These are phyloP conservation scores for Trichoderma hamatum DNA, from an alignment of 2,329 filamentous ascomycete species.

Conservation along the genomic window DNA sequence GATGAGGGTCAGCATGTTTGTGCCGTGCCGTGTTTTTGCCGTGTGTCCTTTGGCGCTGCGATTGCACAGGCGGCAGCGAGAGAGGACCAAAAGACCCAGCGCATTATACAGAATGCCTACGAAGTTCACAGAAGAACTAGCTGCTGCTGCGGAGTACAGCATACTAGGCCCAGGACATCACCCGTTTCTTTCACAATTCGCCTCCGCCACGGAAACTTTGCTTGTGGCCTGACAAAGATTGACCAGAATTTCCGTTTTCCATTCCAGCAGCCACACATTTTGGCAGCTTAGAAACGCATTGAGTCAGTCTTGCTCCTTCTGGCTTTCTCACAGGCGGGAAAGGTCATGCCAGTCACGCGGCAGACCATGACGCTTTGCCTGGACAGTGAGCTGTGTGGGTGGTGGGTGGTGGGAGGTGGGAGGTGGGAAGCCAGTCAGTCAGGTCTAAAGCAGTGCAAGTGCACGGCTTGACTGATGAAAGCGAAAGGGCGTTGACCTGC, in stretches of 20 bases:
- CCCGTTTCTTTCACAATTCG: constrained; percentile 6
- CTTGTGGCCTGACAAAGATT: constrained; percentile 22
- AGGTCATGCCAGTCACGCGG: constrained; percentile 26
- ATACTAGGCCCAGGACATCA: background rate
- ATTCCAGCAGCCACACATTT: constrained; percentile 19
- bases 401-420: constrained; percentile 1
- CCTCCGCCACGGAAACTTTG: constrained; percentile 25
- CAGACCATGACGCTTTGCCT: constrained; percentile 25
- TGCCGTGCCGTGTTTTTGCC: constrained; percentile 8
- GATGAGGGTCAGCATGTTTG: constrained; percentile 15
- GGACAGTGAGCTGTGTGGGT: constrained; percentile 6
- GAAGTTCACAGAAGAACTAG: background rate
- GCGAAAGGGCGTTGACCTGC: constrained; percentile 21
- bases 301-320: constrained; percentile 20
- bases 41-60: background rate
- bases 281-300: background rate
- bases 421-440: constrained; percentile 10
- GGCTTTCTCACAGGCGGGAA: constrained; percentile 1
- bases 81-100: background rate
- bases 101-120: background rate
- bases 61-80: constrained; percentile 8
- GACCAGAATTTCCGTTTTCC: constrained; percentile 2
- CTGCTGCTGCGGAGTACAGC: constrained; percentile 11
- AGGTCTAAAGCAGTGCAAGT: background rate
- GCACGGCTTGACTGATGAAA: constrained; percentile 17